Conservation (phyloP, 495 filamentous ascomycete species). For the Daldinia vernicosa region DNA sequence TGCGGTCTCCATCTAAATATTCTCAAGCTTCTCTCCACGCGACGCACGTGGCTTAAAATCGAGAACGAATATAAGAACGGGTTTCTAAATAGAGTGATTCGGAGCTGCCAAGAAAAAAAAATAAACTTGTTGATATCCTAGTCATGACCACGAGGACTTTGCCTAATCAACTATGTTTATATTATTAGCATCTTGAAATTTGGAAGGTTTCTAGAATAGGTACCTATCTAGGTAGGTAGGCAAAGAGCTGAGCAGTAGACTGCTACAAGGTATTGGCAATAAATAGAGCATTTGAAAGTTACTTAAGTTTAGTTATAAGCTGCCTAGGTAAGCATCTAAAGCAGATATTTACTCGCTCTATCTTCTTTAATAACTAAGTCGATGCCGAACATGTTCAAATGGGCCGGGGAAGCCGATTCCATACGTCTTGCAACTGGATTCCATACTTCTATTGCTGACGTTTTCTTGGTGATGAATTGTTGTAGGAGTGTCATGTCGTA, state of each 20-base stretch:
- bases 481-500: neutral
- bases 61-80: neutral
- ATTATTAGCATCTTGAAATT: constrained; percentile 2
- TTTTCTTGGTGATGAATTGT: neutral
- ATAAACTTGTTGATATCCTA: constrained; percentile 4
- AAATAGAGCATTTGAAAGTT: neutral
- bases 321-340: neutral
- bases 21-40: neutral
- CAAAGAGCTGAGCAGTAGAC: neutral
- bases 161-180: neutral
- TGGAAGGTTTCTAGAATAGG: neutral
- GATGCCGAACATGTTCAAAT: neutral
- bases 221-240: neutral
- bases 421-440: neutral
- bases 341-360: neutral
- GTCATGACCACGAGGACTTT: neutral
- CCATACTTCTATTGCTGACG: neutral
- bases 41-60: neutral
- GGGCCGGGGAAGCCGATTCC: neutral
- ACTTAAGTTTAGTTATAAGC: no score
- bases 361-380: neutral
- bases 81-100: constrained; percentile 6
- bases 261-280: neutral
- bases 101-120: neutral
- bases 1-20: constrained; percentile 16